Evolutionary conservation across 2,329 filamentous ascomycete genomes (phyloP).

Genomic region (Neocucurbitaria cava): DNA sequence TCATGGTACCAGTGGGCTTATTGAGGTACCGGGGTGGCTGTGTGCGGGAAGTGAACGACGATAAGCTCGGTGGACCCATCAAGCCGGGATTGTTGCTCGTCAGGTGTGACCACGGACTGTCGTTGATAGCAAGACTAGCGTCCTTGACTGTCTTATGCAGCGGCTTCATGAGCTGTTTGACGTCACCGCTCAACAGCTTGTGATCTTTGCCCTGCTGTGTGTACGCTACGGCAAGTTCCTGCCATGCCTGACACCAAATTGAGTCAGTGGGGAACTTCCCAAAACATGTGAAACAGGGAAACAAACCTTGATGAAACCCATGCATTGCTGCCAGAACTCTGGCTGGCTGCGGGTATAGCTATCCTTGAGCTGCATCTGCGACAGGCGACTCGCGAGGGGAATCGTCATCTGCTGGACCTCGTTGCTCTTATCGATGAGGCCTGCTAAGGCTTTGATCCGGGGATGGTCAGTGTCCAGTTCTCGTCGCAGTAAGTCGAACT

Average conservation of each 20-base stretch:
- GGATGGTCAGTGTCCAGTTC: slow-evolving; percentile 45
- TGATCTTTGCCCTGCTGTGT: slow-evolving; percentile 49
- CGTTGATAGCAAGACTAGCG: slow-evolving; percentile 74
- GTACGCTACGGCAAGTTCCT: slow-evolving; percentile 62
- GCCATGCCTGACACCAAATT: slow-evolving; percentile 63
- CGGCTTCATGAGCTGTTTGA: slow-evolving; percentile 76
- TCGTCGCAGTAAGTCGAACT: slow-evolving; percentile 36
- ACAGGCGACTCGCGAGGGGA: slow-evolving; percentile 74
- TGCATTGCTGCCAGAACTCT: slow-evolving; percentile 74
- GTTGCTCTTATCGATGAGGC: slow-evolving; percentile 74
- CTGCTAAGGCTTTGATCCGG: slow-evolving; percentile 52
- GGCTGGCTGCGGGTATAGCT: slow-evolving; percentile 72
- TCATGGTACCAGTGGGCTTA: slow-evolving; percentile 26
- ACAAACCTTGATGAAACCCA: slow-evolving; percentile 68
- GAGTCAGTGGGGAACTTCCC: slow-evolving; percentile 35
- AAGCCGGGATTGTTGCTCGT: slow-evolving; percentile 43
- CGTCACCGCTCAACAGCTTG: slow-evolving; percentile 66
- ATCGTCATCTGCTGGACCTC: slow-evolving; percentile 76
- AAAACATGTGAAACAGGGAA: slow-evolving; percentile 17
- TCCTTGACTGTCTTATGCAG: slow-evolving; percentile 86
- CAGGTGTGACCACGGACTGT: slow-evolving; percentile 68
- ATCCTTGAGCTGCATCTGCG: slow-evolving; percentile 83
- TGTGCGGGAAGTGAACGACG: slow-evolving; percentile 44
- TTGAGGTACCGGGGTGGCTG: slow-evolving; percentile 41
- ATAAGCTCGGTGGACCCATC: slow-evolving; percentile 42